These are phyloP conservation scores for Epithemia pelagica DNA, from an alignment of 108 stramenopile genomes.

Conservation along the genomic window DNA sequence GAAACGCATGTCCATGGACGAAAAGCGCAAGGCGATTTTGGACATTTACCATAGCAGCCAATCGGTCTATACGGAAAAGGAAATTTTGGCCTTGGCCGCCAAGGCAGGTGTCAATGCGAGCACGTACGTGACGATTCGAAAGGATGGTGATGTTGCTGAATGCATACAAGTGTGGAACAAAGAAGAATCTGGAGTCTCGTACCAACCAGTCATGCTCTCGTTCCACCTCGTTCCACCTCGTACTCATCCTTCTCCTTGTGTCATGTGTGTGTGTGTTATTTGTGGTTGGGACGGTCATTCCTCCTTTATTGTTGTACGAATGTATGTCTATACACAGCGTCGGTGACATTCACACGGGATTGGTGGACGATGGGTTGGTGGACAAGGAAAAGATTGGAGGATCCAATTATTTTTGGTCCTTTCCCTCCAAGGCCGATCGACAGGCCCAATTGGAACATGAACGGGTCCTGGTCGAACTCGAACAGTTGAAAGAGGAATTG, in stretches of 20 bases:
- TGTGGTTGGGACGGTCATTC: neutral
- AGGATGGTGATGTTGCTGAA: neutral
- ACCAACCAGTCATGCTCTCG: no score
- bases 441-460: slow-evolving; percentile 54
- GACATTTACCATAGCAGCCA: slow-evolving; percentile 72
- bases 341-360: slow-evolving; percentile 58
- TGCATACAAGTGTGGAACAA: no score
- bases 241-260: neutral
- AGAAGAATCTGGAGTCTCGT: neutral
- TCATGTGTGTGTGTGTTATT: no score
- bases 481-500: slow-evolving; percentile 28
- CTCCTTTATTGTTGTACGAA: neutral
- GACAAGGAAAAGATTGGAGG: slow-evolving; percentile 91
- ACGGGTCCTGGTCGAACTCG: slow-evolving; percentile 39
- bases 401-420: slow-evolving; percentile 88
- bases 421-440: slow-evolving; percentile 83
- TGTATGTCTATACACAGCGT: slow-evolving; percentile 31
- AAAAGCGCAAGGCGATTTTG: slow-evolving; percentile 77
- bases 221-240: no score
- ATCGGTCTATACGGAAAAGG: slow-evolving; percentile 87
- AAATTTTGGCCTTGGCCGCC: slow-evolving; percentile 64
- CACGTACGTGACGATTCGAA: slow-evolving; percentile 32
- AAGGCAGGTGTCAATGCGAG: slow-evolving; percentile 83
- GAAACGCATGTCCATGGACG: slow-evolving; percentile 84
- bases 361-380: slow-evolving; percentile 85